Conservation (phyloP, 257 asterid genomes). For the Forsythia suspensa region DNA sequence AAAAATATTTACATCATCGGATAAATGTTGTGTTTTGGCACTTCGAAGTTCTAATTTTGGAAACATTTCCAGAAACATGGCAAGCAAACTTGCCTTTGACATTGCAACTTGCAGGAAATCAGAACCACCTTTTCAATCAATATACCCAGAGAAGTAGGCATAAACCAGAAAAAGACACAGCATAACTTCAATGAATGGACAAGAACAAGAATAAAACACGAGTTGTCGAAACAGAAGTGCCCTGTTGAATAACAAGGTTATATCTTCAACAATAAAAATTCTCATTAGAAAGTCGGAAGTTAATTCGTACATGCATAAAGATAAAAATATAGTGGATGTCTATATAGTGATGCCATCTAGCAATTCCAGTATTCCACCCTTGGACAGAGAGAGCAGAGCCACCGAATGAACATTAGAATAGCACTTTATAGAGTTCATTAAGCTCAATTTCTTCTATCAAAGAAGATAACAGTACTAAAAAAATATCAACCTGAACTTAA, state of each 20-base stretch:
- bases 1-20: not conserved
- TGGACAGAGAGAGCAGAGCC: not conserved
- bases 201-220: not conserved
- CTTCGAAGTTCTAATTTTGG: not conserved
- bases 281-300: not conserved
- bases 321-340: not conserved
- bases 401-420: not conserved
- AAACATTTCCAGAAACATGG: not conserved
- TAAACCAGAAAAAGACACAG: not conserved
- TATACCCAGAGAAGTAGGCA: not conserved
- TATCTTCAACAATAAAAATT: not conserved
- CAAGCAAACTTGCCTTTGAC: not conserved
- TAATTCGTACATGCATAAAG: not conserved
- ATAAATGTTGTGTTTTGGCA: not conserved
- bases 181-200: not conserved
- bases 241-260: not conserved
- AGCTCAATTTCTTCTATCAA: not conserved
- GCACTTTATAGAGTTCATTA: not conserved
- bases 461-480: not conserved
- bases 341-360: not conserved
- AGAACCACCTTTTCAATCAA: not conserved
- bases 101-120: not conserved
- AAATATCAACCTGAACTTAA: not conserved
- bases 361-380: not conserved
- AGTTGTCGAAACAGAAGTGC: too few relatives aligned